These are phyloP conservation scores for Aspergillus versicolor DNA, from an alignment of 2,329 filamentous ascomycete genomes.

Conservation along the genomic window DNA sequence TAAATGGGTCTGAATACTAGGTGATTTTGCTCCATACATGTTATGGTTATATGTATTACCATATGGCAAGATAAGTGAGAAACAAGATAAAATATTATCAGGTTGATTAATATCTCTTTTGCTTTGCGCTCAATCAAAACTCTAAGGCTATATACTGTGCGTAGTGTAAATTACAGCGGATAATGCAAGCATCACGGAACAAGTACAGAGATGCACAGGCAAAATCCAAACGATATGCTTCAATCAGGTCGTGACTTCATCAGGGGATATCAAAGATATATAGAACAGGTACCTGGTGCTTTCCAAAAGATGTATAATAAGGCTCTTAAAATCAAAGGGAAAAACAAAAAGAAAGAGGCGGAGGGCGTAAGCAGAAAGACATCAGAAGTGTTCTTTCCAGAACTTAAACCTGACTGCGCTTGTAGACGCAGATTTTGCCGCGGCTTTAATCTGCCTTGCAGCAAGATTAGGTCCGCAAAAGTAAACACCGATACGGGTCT, in stretches of 20 bases:
- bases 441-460: slow-evolving; percentile 81
- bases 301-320: no score
- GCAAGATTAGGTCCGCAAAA: slow-evolving; percentile 86
- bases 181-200: slow-evolving; percentile 4
- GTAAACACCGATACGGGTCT: slow-evolving; percentile 92
- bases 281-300: background rate
- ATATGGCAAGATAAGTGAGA: background rate
- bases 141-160: slow-evolving; percentile 6
- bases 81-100: background rate
- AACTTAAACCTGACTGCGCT: slow-evolving; percentile 90
- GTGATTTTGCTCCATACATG: background rate
- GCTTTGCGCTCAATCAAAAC: background rate
- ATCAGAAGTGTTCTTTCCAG: slow-evolving; percentile 89
- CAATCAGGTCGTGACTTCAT: slow-evolving; percentile 15
- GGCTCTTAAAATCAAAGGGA: background rate
- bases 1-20: slow-evolving; percentile 2
- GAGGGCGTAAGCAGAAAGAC: background rate
- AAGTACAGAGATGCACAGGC: slow-evolving; percentile 12
- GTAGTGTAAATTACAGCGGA: slow-evolving; percentile 12
- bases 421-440: slow-evolving; percentile 69
- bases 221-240: slow-evolving; percentile 19
- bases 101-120: background rate
- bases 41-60: background rate
- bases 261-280: slow-evolving; percentile 1
- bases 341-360: background rate